Evolutionary conservation across 2,329 filamentous ascomycete genomes (phyloP), one percentile per base, ranked within the genome.

Genomic region (Claviceps maximensis): DNA sequence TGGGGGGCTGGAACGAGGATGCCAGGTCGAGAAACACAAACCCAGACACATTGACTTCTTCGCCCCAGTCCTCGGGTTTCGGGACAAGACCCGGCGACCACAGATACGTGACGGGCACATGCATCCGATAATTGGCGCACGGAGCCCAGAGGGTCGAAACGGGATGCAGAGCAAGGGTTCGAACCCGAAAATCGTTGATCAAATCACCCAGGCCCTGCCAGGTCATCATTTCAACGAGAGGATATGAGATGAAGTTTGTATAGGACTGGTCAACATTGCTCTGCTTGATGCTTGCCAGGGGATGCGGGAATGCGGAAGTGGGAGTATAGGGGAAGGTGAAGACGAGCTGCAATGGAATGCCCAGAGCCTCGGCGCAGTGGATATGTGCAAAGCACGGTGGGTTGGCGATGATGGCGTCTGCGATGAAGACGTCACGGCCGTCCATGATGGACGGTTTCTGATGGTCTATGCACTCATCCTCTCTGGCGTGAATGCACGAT

Each of bases 201-300:
- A 91, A 69, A 63, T 90, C 87, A 2, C 87, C 87, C 0, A 91
- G 73, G 0, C 89, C 90, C 66, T 95, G 89, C 89, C 89, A 95
- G 1, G 89, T 86, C 77, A 91, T 87, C 79, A 88, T 84, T 63
- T 91, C 87, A 1, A 91, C 85, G 38, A 91, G 69, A 0, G 85
- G 82, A 62, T 90, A 93, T 1, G 80, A 85, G 64, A 91, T 87
- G 62, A 87, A 89, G 65, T 91, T 93, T 13, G 83, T 81, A 62
- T 87, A 87, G 21, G 79, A 80, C 1, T 78, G 74, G 59, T 89
- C 84, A 9, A 88, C 78, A 57, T 88, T 87, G 17, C 77, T 81
- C 55, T 77, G 77, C 61, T 84, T 86, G 65, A 91, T 84, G 61
- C 82, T 88, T 10, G 86, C 86, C 49, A 91, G 65, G 0, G 87